A percentile compares a stretch with the other conserved stretches of the same genome.
phyloP scores from a whole-genome alignment of 2,329 filamentous ascomycete genomes.

The Fusarium abutilonis region DNA sequence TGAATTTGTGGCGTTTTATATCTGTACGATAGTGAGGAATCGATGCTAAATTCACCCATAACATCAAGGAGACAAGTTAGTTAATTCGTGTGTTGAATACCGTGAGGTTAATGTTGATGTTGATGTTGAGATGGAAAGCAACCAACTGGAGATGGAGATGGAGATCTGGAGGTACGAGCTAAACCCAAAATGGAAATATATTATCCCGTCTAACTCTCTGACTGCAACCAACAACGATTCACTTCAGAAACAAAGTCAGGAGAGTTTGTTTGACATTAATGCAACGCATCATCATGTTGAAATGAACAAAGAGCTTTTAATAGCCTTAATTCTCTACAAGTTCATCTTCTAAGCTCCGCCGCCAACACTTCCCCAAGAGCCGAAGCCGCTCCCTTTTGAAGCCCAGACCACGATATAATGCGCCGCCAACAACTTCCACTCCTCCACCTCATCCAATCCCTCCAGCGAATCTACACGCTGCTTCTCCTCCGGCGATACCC shows the following conservation, averaged over 20 bases:
- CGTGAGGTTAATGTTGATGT: conserved; percentile 3
- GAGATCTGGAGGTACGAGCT: not conserved
- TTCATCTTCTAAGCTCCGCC: conserved; percentile 12
- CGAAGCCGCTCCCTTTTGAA: conserved; percentile 62
- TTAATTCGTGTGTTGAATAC: not conserved
- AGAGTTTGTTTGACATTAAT: too few species aligned
- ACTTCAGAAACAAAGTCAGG: too few species aligned
- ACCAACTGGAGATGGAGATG: too few species aligned
- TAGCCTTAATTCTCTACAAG: too few species aligned
- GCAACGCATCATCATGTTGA: too few species aligned
- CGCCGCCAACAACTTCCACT: conserved; percentile 85
- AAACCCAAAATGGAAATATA: conserved; percentile 27
- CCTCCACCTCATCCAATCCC: conserved; percentile 93
- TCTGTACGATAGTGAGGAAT: not conserved
- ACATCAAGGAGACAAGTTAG: not conserved
- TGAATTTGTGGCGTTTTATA: not conserved
- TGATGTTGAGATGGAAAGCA: not conserved
- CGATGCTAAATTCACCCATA: not conserved
- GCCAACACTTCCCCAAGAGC: conserved; percentile 29
- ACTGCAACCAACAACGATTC: too few species aligned
- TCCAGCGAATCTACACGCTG: conserved; percentile 82
- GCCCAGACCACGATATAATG: conserved; percentile 95
- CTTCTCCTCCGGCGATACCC: conserved; percentile 77
- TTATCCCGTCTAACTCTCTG: conserved; percentile 1
- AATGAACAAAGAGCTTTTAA: too few species aligned